These are phyloP conservation scores for Yamagishiella unicocca DNA, from an alignment of 139 green algal species.

Conservation along the genomic window DNA sequence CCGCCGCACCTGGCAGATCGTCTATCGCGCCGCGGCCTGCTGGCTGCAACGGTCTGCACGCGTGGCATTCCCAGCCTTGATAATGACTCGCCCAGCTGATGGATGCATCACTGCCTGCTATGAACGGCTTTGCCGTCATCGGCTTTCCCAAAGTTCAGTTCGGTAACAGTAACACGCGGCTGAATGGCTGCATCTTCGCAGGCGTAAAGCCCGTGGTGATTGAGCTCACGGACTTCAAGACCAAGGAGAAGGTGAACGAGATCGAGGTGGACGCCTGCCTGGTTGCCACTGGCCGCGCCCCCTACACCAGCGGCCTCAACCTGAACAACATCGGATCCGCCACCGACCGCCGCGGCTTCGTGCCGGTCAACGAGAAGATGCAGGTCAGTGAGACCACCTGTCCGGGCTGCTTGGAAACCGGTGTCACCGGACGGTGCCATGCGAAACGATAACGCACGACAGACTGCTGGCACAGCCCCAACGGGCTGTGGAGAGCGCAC, in stretches of 20 bases:
- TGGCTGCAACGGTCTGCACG: too few relatives aligned
- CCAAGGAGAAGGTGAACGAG: conserved; percentile 95
- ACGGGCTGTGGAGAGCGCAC: too few relatives aligned
- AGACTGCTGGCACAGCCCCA: too few relatives aligned
- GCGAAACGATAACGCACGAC: not conserved
- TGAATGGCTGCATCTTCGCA: conserved; percentile 37
- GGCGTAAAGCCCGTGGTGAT: conserved; percentile 96
- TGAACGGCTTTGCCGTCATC: too few relatives aligned
- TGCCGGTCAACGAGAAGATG: conserved; percentile 98
- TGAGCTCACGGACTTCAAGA: conserved; percentile 99
- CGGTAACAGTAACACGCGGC: too few relatives aligned
- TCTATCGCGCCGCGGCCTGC: too few relatives aligned
- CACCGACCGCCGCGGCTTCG: conserved; percentile 93
- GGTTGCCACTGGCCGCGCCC: conserved; percentile 92
- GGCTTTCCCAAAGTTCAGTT: too few relatives aligned
- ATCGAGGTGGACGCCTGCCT: conserved; percentile 95
- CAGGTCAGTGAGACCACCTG: conserved; percentile 68
- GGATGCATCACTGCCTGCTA: too few relatives aligned
- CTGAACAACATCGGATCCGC: conserved; percentile 82
- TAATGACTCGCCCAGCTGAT: too few relatives aligned
- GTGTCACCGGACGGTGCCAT: not conserved
- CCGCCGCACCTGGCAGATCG: too few relatives aligned
- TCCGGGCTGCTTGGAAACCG: too few relatives aligned
- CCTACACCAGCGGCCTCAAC: conserved; percentile 84
- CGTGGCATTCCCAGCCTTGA: too few relatives aligned